phyloP scores from a whole-genome alignment of 2,329 filamentous ascomycete genomes.

The Dactylellina parvicollis region DNA sequence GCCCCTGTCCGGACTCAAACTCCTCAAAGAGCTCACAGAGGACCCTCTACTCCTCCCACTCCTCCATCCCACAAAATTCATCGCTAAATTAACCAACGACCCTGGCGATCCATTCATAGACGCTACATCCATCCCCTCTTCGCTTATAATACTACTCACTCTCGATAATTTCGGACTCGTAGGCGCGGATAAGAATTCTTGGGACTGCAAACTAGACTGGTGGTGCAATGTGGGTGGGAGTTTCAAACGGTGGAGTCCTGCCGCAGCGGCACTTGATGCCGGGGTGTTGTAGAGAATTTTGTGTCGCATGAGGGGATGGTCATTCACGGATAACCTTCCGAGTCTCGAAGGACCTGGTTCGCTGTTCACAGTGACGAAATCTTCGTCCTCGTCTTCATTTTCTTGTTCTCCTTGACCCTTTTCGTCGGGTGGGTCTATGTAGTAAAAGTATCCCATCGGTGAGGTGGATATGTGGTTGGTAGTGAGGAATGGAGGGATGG shows the following conservation, averaged over 20 bases:
- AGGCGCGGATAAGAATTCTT: constrained; percentile 43
- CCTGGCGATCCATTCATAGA: constrained; percentile 41
- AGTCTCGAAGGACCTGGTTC: constrained; percentile 38
- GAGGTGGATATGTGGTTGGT: constrained; percentile 20
- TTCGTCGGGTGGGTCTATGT: constrained; percentile 14
- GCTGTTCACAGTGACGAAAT: constrained; percentile 37
- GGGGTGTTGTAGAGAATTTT: constrained; percentile 47
- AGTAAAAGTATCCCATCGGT: constrained; percentile 36
- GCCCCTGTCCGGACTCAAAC: constrained; percentile 7
- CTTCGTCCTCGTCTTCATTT: constrained; percentile 16
- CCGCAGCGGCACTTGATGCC: constrained; percentile 26
- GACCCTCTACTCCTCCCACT: constrained; percentile 33
- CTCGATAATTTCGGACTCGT: constrained; percentile 41
- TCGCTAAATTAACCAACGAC: constrained; percentile 41
- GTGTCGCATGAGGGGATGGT: constrained; percentile 37
- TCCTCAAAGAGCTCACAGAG: constrained; percentile 33
- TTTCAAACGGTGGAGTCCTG: constrained; percentile 10
- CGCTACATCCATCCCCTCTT: constrained; percentile 12
- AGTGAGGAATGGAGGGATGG: constrained; percentile 23
- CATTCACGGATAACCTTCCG: background rate
- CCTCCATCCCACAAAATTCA: constrained; percentile 19
- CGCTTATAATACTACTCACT: constrained; percentile 36
- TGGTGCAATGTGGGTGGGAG: constrained; percentile 1
- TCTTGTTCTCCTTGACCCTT: background rate
- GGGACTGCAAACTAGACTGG: constrained; percentile 1